Conservation (phyloP, 2,329 filamentous ascomycete species). For the Exophiala oligosperma region DNA sequence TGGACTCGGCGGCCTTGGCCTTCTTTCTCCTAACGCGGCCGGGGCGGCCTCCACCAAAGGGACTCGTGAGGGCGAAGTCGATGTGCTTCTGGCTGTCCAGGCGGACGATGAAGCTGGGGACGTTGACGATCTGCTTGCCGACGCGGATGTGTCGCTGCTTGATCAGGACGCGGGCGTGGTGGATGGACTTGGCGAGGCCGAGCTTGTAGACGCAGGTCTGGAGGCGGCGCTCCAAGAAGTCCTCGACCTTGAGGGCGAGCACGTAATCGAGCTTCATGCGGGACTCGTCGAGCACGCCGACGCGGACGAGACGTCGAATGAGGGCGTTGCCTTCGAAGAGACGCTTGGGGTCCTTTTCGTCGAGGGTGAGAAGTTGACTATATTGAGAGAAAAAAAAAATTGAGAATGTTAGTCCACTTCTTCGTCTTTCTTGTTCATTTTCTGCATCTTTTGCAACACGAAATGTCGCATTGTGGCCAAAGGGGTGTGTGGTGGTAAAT, state of each 20-base stretch:
- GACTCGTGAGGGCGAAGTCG: constrained; percentile 96
- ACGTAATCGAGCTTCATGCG: constrained; percentile 99
- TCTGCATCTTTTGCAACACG: neutral
- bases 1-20: constrained; percentile 89
- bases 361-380: constrained; percentile 99
- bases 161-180: constrained; percentile 99
- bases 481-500: too few species aligned
- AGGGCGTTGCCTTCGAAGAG: constrained; percentile 99
- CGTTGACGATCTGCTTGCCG: constrained; percentile 99
- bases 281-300: constrained; percentile 99
- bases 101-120: constrained; percentile 98
- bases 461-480: too few species aligned
- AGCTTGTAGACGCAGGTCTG: constrained; percentile 99
- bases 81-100: constrained; percentile 99
- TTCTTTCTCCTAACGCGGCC: constrained; percentile 99
- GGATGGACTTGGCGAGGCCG: constrained; percentile 99
- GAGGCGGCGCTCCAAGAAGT: constrained; percentile 99
- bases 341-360: constrained; percentile 99
- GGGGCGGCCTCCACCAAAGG: constrained; percentile 94
- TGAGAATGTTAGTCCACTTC: constrained; percentile 20
- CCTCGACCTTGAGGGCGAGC: constrained; percentile 96
- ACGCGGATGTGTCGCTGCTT: constrained; percentile 99
- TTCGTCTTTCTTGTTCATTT: neutral
- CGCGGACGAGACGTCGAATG: constrained; percentile 99
- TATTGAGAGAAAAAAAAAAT: constrained; percentile 1